Base-by-base conservation (phyloP, 2,329 filamentous ascomycete species). In the Cladophialophora carrionii region DNA sequence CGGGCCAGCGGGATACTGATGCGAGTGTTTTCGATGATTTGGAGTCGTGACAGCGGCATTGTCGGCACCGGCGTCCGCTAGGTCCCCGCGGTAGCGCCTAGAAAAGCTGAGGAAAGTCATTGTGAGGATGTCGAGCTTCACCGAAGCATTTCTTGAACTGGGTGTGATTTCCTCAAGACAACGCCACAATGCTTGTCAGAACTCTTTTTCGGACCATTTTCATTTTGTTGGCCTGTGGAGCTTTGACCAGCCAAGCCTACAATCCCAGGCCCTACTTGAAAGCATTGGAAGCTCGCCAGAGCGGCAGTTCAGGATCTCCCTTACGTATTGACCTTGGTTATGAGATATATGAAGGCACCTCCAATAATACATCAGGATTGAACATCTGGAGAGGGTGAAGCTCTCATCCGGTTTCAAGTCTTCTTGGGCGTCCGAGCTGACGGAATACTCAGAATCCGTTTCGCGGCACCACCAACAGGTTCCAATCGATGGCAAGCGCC, bases 341-440 rank as follows among this genome's bases (percentile, higher is more conserved):
- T 64, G 76, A 76, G 9, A 73, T 74, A 22, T 84, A 84, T 66
- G 72, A 79, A 64, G 82, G 82, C 8, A 74, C 72, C 43, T 74
- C 77, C 48, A 76, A 83, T 65, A 24, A 72, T 4, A 74, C 75
- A 0, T 77, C 73, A 10, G 74, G 75, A 1, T 52, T 83, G 9
- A 82, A 83, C 62, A 72, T 77, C 26, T 84, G 77, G 74, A 80
- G 78, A 72, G 80, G 82, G 81, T 80, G 74, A 54, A 65, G 43
- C 20, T 71, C 64, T 66, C 52, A 48, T 53, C 65, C 4, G 12
- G 20, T 14, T 31, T 58, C 34, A 22, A 29, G 48, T 29, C 52
- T 34, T 12, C 12, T 26, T 20, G 26, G 14, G 24, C 49, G 24
- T 49, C 17, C 12, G 24, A 53, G 22, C 57, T 72, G 49, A 73